Evolutionary conservation across 345 rosid genomes (phyloP).

Genomic region (Heritiera fomes): DNA sequence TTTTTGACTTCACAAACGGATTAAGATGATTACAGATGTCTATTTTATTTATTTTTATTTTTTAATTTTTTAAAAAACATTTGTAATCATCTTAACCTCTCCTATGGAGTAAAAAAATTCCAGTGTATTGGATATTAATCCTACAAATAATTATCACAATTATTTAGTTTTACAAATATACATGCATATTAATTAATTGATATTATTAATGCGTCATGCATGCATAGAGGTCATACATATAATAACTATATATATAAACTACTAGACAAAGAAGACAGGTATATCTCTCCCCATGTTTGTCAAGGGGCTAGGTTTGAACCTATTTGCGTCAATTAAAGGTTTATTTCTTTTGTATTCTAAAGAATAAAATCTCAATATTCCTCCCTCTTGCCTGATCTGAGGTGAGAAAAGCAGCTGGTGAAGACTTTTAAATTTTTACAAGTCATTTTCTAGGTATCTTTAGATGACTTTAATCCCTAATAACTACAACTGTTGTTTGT

Average conservation of each 20-base stretch:
- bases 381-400: slow-evolving; percentile 3
- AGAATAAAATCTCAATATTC: slow-evolving; percentile 17
- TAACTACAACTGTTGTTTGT: neutral
- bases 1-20: too few relatives aligned
- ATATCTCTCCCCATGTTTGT: slow-evolving; percentile 26
- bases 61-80: too few relatives aligned
- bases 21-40: too few relatives aligned
- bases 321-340: slow-evolving; percentile 16
- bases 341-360: slow-evolving; percentile 16
- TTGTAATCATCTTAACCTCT: too few relatives aligned
- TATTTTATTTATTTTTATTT: too few relatives aligned
- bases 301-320: slow-evolving; percentile 37
- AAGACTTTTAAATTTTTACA: neutral
- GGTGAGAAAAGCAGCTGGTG: neutral
- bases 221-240: slow-evolving; percentile 19
- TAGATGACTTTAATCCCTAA: slow-evolving; percentile 2
- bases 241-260: neutral
- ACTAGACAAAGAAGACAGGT: slow-evolving; percentile 3
- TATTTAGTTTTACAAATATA: neutral
- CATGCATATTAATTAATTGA: neutral
- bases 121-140: too few relatives aligned
- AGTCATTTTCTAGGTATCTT: slow-evolving; percentile 1
- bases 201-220: slow-evolving; percentile 8
- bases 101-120: too few relatives aligned
- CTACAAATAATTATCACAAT: neutral